Conservation (phyloP, 2,329 filamentous ascomycete genomes). For the Penicillium concentricum region DNA sequence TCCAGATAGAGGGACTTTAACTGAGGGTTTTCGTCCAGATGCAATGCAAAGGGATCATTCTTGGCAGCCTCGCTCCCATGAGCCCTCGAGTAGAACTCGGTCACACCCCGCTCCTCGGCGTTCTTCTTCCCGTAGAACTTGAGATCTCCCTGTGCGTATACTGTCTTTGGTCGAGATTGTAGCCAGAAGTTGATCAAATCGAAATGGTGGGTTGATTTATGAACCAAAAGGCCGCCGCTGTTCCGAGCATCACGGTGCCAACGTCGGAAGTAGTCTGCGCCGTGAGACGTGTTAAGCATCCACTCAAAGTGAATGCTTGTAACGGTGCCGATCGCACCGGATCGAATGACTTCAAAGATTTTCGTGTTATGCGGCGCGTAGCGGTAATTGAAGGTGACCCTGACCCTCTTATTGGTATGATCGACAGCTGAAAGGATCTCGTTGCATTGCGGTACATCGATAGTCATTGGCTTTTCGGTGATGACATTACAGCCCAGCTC, state of each 20-base stretch:
- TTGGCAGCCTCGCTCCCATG: constrained; percentile 53
- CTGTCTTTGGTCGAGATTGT: constrained; percentile 53
- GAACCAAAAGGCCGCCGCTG: constrained; percentile 59
- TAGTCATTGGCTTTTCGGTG: constrained; percentile 67
- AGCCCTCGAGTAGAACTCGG: constrained; percentile 52
- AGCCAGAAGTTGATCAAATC: constrained; percentile 66
- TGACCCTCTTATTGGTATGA: constrained; percentile 49
- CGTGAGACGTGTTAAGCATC: constrained; percentile 62
- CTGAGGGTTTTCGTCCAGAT: constrained; percentile 53
- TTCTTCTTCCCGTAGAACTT: constrained; percentile 63
- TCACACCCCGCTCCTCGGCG: constrained; percentile 55
- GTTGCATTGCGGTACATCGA: constrained; percentile 56
- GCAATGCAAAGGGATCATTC: constrained; percentile 59
- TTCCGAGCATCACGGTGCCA: constrained; percentile 64
- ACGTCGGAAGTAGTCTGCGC: constrained; percentile 62
- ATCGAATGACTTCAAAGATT: constrained; percentile 54
- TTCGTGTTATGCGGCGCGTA: constrained; percentile 66
- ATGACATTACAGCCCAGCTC: constrained; percentile 61
- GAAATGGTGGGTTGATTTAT: constrained; percentile 65
- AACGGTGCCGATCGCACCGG: constrained; percentile 57
- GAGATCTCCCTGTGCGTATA: constrained; percentile 59
- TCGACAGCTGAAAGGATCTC: constrained; percentile 57
- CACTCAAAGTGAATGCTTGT: constrained; percentile 63
- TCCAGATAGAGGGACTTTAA: constrained; percentile 61
- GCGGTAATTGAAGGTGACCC: constrained; percentile 64